Conservation (phyloP, 2,329 filamentous ascomycete genomes). For the Xylaria sp. region DNA sequence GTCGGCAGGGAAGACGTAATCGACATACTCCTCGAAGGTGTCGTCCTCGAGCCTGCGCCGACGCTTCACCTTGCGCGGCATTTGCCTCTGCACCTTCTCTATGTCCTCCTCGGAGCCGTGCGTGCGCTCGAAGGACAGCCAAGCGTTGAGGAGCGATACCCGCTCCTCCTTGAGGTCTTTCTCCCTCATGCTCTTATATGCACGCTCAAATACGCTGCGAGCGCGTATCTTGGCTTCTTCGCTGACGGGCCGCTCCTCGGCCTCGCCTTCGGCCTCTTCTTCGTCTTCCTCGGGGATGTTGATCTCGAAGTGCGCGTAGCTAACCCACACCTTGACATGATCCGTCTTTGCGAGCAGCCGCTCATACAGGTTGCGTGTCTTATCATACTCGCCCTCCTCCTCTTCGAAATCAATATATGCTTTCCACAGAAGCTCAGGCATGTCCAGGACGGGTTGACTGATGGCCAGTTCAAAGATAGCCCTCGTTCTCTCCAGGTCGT, state of each 20-base stretch:
- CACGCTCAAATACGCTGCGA: conserved; percentile 84
- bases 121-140: conserved; percentile 90
- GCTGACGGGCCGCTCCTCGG: conserved; percentile 76
- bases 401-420: conserved; percentile 99
- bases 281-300: conserved; percentile 84
- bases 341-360: conserved; percentile 93
- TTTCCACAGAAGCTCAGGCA: conserved; percentile 98
- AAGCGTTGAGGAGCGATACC: conserved; percentile 90
- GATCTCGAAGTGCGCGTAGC: conserved; percentile 98
- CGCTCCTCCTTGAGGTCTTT: conserved; percentile 92
- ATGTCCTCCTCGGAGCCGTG: conserved; percentile 81
- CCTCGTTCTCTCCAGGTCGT: conserved; percentile 87
- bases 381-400: conserved; percentile 90
- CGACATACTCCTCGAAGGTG: conserved; percentile 94
- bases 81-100: conserved; percentile 87
- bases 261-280: conserved; percentile 68
- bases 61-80: conserved; percentile 94
- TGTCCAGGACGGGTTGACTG: conserved; percentile 84
- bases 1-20: conserved; percentile 97
- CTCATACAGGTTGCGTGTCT: conserved; percentile 86
- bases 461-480: conserved; percentile 94
- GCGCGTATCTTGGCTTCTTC: conserved; percentile 86
- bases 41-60: conserved; percentile 91
- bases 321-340: conserved; percentile 99
- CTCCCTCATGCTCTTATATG: conserved; percentile 87